phyloP scores from a whole-genome alignment of 768 basidiomycete genomes.

The Pholiota microspora region DNA sequence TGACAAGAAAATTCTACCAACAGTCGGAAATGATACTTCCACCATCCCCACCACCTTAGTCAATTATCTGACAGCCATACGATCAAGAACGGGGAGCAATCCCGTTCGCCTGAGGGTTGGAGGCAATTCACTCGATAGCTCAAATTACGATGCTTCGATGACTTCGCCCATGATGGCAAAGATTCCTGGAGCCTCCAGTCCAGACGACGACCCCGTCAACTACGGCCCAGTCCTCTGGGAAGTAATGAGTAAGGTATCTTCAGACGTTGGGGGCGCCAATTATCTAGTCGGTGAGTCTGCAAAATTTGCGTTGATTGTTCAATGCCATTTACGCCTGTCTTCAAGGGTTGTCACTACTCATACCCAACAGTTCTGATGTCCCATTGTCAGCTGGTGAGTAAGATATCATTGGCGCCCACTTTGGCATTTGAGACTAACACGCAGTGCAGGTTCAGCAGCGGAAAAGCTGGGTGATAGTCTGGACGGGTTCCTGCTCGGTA shows the following conservation, averaged over 20 bases:
- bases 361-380: constrained; percentile 35
- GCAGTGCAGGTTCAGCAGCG: constrained; percentile 29
- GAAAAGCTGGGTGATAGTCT: constrained; percentile 35
- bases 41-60: constrained; percentile 52
- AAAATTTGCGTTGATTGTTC: not conserved
- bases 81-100: constrained; percentile 39
- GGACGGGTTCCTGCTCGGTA: constrained; percentile 48
- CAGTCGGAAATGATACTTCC: constrained; percentile 52
- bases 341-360: constrained; percentile 40
- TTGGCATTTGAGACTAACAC: not conserved
- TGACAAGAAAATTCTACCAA: not conserved
- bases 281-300: constrained; percentile 30
- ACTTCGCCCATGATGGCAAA: constrained; percentile 41
- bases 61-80: constrained; percentile 57
- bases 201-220: constrained; percentile 44
- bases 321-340: not conserved
- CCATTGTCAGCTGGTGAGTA: constrained; percentile 19
- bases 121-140: constrained; percentile 46
- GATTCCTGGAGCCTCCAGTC: constrained; percentile 29
- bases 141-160: constrained; percentile 40
- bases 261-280: constrained; percentile 25
- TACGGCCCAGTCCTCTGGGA: constrained; percentile 48
- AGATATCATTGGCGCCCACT: not conserved
- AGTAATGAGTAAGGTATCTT: constrained; percentile 38
- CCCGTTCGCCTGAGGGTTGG: constrained; percentile 49